A percentile compares a stretch with the other conserved stretches of the same genome.
Conservation (phyloP, 305 asterid genomes). For the Fraxinus dipetala region DNA sequence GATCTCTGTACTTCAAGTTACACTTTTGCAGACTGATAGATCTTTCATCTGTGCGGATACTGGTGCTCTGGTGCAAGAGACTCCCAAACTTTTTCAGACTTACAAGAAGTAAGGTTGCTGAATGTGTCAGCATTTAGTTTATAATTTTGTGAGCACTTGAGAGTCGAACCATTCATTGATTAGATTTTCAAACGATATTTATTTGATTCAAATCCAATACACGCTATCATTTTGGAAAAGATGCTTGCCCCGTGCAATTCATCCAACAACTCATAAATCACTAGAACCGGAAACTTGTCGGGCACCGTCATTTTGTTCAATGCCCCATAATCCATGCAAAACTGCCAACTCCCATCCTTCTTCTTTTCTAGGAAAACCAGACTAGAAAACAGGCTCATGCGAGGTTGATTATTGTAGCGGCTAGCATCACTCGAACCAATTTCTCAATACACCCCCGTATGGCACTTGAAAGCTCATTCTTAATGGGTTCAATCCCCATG, state of each 20-base stretch:
- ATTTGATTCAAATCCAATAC: constrained; percentile 13
- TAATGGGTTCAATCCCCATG: not conserved
- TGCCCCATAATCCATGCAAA: not conserved
- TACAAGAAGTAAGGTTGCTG: constrained; percentile 60
- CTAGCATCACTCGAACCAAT: not conserved
- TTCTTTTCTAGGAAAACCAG: not conserved
- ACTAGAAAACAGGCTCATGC: not conserved
- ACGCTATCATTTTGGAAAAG: not conserved
- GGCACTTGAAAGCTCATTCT: not conserved
- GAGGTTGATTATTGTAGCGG: not conserved
- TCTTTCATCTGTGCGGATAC: constrained; percentile 86
- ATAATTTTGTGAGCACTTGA: constrained; percentile 14
- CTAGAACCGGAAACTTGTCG: not conserved
- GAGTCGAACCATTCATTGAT: not conserved
- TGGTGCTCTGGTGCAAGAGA: constrained; percentile 75
- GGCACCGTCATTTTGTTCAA: not conserved
- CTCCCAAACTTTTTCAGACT: constrained; percentile 63
- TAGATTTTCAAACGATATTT: not conserved
- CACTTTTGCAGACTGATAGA: constrained; percentile 63
- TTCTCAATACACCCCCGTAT: not conserved
- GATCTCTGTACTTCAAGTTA: constrained; percentile 12
- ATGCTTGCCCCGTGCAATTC: not conserved
- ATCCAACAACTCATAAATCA: not conserved
- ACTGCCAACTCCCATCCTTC: not conserved
- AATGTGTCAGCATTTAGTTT: constrained; percentile 2